Percentiles rank a stretch among this genome's conserved stretches.
phyloP scores from a whole-genome alignment of 2,329 filamentous ascomycete genomes.

The Beauveria asiatica region DNA sequence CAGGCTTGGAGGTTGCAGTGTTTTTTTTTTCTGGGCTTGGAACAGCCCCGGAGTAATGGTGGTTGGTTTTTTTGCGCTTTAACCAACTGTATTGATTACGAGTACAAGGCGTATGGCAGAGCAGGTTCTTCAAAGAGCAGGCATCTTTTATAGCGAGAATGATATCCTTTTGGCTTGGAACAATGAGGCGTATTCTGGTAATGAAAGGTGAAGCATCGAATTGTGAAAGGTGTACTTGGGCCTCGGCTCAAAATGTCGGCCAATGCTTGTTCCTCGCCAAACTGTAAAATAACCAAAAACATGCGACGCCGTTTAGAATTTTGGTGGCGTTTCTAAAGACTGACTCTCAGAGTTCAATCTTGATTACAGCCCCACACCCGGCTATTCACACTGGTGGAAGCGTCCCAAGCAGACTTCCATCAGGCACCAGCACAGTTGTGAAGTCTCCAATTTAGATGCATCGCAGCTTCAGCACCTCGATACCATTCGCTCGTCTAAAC shows the following conservation, averaged over 20 bases:
- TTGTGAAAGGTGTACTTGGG: not conserved
- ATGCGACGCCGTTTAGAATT: no score
- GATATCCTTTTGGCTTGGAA: slow-evolving; percentile 9
- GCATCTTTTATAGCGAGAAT: slow-evolving; percentile 7
- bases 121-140: not conserved
- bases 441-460: not conserved
- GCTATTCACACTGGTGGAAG: not conserved
- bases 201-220: not conserved
- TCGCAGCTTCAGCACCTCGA: not conserved
- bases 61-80: not conserved
- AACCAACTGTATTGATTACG: not conserved
- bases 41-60: not conserved
- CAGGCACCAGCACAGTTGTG: not conserved
- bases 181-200: not conserved
- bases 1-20: not conserved
- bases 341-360: no score
- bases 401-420: not conserved
- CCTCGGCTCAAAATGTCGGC: no score
- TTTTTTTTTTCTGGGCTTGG: not conserved
- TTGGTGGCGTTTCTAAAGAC: no score
- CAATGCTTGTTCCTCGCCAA: no score
- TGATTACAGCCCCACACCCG: no score
- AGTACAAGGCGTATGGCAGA: not conserved
- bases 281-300: no score
- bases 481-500: not conserved